These are phyloP conservation scores for Penicillium silybi DNA, from an alignment of 495 filamentous ascomycete genomes.

Conservation along the genomic window DNA sequence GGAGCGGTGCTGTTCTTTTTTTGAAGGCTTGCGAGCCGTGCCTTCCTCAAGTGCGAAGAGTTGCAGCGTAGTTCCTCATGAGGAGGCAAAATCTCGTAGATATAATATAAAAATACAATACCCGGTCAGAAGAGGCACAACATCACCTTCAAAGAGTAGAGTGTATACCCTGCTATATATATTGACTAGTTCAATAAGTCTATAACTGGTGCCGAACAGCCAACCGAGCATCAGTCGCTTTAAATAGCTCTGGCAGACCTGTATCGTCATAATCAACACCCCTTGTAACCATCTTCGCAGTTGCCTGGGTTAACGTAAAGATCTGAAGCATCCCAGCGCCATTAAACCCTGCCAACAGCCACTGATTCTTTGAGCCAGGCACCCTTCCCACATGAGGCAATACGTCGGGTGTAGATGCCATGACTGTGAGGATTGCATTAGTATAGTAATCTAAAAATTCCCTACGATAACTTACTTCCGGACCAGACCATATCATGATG, in stretches of 20 bases:
- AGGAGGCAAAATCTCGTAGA: too few species aligned
- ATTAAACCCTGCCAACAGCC: slow-evolving; percentile 3
- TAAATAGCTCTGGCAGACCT: neutral
- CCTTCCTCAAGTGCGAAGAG: too few species aligned
- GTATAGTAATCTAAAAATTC: neutral
- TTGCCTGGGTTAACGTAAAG: neutral
- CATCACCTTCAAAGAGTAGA: too few species aligned
- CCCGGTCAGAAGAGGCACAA: too few species aligned
- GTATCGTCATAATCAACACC: neutral
- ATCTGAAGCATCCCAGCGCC: neutral
- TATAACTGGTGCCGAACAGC: neutral
- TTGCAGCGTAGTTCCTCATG: too few species aligned
- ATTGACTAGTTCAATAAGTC: too few species aligned
- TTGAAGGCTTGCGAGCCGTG: too few species aligned
- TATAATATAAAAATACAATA: too few species aligned
- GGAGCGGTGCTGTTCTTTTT: too few species aligned
- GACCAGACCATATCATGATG: slow-evolving; percentile 1
- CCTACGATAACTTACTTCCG: neutral
- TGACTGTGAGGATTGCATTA: neutral
- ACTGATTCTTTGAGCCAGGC: neutral
- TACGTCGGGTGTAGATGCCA: neutral
- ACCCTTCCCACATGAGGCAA: slow-evolving; percentile 1
- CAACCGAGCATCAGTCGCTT: neutral
- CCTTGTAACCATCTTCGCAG: neutral
- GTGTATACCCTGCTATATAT: too few species aligned